Evolutionary conservation across 2,329 filamentous ascomycete species (phyloP).

Genomic region (Fusarium sp.): DNA sequence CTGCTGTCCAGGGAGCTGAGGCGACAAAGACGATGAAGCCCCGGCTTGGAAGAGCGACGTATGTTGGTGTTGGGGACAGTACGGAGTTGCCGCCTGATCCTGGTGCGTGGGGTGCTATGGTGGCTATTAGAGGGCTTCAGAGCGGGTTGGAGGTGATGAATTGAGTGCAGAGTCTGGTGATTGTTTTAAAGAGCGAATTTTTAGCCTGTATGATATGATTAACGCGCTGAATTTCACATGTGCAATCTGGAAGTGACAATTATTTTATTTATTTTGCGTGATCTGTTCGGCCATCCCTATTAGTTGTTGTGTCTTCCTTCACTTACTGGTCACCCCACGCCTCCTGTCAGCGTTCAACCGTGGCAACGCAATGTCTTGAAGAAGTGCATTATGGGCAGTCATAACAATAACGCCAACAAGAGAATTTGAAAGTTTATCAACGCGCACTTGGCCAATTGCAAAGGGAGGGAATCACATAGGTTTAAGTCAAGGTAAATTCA

Average conservation of each 20-base stretch:
- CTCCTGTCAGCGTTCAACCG: background rate
- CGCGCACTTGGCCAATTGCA: background rate
- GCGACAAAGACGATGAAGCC: conserved; percentile 74
- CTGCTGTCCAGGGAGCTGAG: conserved; percentile 70
- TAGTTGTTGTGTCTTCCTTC: background rate
- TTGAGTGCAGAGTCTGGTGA: background rate
- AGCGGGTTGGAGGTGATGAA: conserved; percentile 9
- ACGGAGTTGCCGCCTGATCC: conserved; percentile 72
- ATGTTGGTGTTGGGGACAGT: conserved; percentile 69
- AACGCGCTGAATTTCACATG: background rate
- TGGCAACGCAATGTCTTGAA: background rate
- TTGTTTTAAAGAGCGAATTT: background rate
- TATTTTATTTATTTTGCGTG: background rate
- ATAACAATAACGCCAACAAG: background rate
- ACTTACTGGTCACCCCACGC: background rate
- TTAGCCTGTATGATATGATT: background rate
- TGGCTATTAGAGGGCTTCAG: conserved; percentile 53
- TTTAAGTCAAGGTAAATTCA: background rate
- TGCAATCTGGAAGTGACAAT: background rate
- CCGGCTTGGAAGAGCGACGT: conserved; percentile 74
- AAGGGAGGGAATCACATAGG: background rate
- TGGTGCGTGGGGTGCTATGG: conserved; percentile 77
- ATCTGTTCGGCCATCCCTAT: background rate
- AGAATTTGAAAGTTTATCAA: background rate
- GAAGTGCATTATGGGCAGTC: background rate